Percentiles rank a stretch among this genome's conserved stretches.
Evolutionary conservation across 192 early-diverging fungal species (phyloP).

Genomic region (Mortierella claussenii): DNA sequence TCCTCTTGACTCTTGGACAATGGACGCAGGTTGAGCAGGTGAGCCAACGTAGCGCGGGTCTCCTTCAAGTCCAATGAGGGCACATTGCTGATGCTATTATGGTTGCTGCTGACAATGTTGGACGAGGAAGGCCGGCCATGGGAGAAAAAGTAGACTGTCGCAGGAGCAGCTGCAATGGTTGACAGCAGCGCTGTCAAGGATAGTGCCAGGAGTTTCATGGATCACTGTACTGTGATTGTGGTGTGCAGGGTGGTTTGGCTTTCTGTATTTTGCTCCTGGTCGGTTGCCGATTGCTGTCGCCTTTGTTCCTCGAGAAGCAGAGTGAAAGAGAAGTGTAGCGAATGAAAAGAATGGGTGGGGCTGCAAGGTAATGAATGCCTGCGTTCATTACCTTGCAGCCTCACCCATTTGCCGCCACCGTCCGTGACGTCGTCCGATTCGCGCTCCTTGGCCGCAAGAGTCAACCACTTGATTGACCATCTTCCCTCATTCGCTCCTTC

Average conservation of each 20-base stretch:
- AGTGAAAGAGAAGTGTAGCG: too few species aligned
- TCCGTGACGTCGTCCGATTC: too few species aligned
- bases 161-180: slow-evolving; percentile 22
- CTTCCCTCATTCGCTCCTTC: neutral
- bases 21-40: slow-evolving; percentile 40
- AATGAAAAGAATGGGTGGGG: too few species aligned
- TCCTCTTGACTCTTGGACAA: neutral
- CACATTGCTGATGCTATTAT: too few species aligned
- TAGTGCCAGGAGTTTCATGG: slow-evolving; percentile 34
- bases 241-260: neutral
- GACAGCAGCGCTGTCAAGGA: slow-evolving; percentile 36
- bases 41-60: slow-evolving; percentile 35
- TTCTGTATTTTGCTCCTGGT: too few species aligned
- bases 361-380: too few species aligned
- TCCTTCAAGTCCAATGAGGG: slow-evolving; percentile 36
- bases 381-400: too few species aligned
- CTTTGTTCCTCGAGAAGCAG: too few species aligned
- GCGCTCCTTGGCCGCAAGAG: too few species aligned
- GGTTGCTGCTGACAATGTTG: neutral
- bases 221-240: neutral
- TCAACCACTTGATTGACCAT: too few species aligned
- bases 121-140: slow-evolving; percentile 28
- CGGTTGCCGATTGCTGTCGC: too few species aligned
- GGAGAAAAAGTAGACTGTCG: slow-evolving; percentile 40
- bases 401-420: too few species aligned